Percentiles rank a stretch among this genome's conserved stretches.
Evolutionary conservation across 2,329 filamentous ascomycete species (phyloP).

Genomic region (Colletotrichum acutatum): DNA sequence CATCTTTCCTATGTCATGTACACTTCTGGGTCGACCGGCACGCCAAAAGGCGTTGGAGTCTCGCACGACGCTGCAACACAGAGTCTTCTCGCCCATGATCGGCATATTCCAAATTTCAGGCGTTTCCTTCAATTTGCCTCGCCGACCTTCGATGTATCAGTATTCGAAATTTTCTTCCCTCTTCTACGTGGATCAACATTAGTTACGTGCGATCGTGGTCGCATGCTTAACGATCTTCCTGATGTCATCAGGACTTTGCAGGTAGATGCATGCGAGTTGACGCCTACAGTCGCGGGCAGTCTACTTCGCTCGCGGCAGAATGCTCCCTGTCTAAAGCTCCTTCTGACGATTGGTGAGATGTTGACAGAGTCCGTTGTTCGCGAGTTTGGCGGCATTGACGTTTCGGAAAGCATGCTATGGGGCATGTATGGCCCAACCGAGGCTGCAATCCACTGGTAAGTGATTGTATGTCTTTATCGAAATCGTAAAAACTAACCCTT

Average conservation of each 20-base stretch:
- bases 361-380: constrained; percentile 79
- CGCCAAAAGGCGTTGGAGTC: constrained; percentile 87
- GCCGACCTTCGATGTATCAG: constrained; percentile 92
- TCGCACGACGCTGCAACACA: constrained; percentile 85
- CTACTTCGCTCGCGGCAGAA: constrained; percentile 74
- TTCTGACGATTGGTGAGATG: constrained; percentile 95
- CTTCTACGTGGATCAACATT: constrained; percentile 79
- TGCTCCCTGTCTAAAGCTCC: constrained; percentile 74
- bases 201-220: constrained; percentile 74
- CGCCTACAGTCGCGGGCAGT: constrained; percentile 86
- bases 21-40: constrained; percentile 89
- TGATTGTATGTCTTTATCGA: background rate
- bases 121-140: constrained; percentile 93
- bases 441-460: constrained; percentile 84
- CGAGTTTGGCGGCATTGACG: constrained; percentile 76
- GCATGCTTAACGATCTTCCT: constrained; percentile 81
- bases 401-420: constrained; percentile 75
- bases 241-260: constrained; percentile 70
- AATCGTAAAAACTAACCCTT: background rate
- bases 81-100: constrained; percentile 83
- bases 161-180: constrained; percentile 96
- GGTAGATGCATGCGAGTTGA: constrained; percentile 88
- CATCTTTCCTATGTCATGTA: constrained; percentile 80
- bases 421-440: constrained; percentile 97
- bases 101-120: constrained; percentile 78